phyloP scores from a whole-genome alignment of 176 grass and related monocot genomes.

The Areca catechu region DNA sequence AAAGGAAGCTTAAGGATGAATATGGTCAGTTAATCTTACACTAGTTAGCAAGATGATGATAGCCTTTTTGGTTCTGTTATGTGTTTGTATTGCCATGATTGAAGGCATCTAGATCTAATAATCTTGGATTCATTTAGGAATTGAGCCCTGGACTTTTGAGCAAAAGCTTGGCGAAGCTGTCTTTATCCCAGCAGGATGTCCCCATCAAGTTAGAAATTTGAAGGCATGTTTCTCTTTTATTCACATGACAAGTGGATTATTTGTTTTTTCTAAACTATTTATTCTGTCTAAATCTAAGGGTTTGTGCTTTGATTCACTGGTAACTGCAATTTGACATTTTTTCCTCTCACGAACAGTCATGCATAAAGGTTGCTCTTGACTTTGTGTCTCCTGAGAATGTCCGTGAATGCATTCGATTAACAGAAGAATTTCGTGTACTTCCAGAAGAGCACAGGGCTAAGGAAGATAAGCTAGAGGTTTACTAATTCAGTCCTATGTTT shows the following conservation, averaged over 20 bases:
- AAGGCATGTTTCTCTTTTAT: constrained; percentile 34
- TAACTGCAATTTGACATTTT: not conserved
- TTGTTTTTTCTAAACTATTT: too few species aligned
- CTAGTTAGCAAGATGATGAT: not conserved
- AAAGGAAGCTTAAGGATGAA: constrained; percentile 75
- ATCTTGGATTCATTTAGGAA: constrained; percentile 23
- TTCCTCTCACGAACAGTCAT: constrained; percentile 40
- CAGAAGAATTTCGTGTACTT: constrained; percentile 56
- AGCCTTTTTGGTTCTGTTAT: too few species aligned
- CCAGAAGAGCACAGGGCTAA: constrained; percentile 60
- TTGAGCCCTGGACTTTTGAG: constrained; percentile 90
- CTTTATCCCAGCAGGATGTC: constrained; percentile 77
- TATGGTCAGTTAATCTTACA: constrained; percentile 36
- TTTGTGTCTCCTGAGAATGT: constrained; percentile 84
- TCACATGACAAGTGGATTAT: too few species aligned
- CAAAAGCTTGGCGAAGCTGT: constrained; percentile 84
- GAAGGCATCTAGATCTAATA: too few species aligned
- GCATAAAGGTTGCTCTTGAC: constrained; percentile 73
- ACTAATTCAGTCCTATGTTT: not conserved
- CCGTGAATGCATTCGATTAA: constrained; percentile 46
- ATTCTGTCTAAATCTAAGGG: too few species aligned
- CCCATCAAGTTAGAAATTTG: constrained; percentile 82
- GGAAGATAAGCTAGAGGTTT: constrained; percentile 74
- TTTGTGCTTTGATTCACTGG: too few species aligned
- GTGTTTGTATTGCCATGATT: too few species aligned